phyloP scores from a whole-genome alignment of 2,329 filamentous ascomycete genomes.

The Aspergillus vadensis region DNA sequence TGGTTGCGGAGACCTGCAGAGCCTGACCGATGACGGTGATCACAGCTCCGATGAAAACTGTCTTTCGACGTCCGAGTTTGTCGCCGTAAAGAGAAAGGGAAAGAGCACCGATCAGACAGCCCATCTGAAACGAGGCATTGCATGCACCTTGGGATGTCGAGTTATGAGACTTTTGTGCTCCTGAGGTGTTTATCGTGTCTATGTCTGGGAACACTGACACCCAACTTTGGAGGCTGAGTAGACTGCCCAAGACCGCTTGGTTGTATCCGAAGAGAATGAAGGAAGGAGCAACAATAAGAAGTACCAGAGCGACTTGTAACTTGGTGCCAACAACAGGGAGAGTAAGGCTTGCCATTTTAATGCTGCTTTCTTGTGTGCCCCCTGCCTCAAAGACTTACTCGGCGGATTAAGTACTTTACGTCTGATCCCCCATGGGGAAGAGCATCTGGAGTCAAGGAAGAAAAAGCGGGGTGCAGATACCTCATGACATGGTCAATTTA shows the following conservation, averaged over 20 bases:
- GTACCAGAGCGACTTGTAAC: background rate
- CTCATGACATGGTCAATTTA: too few relatives aligned
- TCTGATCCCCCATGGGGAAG: too few relatives aligned
- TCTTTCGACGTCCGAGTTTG: slow-evolving; percentile 47
- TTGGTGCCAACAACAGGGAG: background rate
- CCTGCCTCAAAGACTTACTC: background rate
- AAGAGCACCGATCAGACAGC: slow-evolving; percentile 50
- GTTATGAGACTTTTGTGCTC: slow-evolving; percentile 46
- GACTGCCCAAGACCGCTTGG: slow-evolving; percentile 45
- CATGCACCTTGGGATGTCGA: slow-evolving; percentile 43
- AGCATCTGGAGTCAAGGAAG: too few relatives aligned
- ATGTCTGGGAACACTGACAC: slow-evolving; percentile 51
- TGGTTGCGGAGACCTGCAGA: slow-evolving; percentile 48
- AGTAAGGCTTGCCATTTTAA: background rate
- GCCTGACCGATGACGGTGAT: slow-evolving; percentile 49
- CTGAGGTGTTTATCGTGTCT: slow-evolving; percentile 48
- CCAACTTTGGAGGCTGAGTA: slow-evolving; percentile 29
- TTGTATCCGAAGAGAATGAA: slow-evolving; percentile 58
- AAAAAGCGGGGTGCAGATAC: too few relatives aligned
- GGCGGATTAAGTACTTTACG: background rate
- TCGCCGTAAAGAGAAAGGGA: slow-evolving; percentile 51
- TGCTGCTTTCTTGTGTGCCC: background rate
- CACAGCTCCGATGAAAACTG: slow-evolving; percentile 45
- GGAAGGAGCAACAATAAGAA: slow-evolving; percentile 26
- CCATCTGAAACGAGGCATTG: slow-evolving; percentile 44